Evolutionary conservation across 2,329 filamentous ascomycete species (phyloP).

Genomic region (Sclerotinia minor): DNA sequence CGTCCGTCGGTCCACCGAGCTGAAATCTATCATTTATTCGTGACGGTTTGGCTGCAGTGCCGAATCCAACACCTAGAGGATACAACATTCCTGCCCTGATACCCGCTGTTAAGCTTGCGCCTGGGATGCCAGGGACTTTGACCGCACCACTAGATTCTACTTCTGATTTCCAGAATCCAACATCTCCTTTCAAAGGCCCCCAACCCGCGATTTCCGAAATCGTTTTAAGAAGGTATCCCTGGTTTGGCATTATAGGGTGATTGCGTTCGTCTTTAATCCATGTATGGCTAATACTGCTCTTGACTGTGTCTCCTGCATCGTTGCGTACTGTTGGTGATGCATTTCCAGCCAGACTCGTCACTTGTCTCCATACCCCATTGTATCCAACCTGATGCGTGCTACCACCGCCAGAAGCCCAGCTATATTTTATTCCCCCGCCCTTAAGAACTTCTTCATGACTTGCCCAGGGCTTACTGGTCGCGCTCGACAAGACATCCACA

Average conservation of each 20-base stretch:
- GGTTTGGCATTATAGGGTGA: conserved; percentile 78
- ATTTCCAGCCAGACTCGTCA: conserved; percentile 73
- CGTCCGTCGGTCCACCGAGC: conserved; percentile 90
- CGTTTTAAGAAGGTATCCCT: conserved; percentile 78
- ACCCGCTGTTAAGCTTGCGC: conserved; percentile 74
- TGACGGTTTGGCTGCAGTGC: conserved; percentile 59
- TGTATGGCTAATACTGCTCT: conserved; percentile 80
- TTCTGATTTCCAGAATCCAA: conserved; percentile 93
- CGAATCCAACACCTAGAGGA: conserved; percentile 68
- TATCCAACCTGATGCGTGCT: conserved; percentile 79
- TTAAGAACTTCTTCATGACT: conserved; percentile 88
- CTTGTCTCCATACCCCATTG: conserved; percentile 80
- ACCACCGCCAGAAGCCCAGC: conserved; percentile 66
- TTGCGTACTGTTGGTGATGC: conserved; percentile 80
- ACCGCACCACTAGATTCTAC: conserved; percentile 76
- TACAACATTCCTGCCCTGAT: conserved; percentile 80
- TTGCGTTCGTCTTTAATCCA: conserved; percentile 81
- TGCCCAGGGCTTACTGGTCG: conserved; percentile 87
- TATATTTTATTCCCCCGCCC: conserved; percentile 73
- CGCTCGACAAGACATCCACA: conserved; percentile 77
- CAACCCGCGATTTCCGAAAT: conserved; percentile 83
- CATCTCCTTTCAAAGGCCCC: conserved; percentile 81
- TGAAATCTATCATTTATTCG: conserved; percentile 93
- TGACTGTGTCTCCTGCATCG: conserved; percentile 88
- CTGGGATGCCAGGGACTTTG: conserved; percentile 65